Percentiles rank a stretch among this genome's conserved stretches.
Conservation (phyloP, 129 eudicot species). For the Artemisia tridentata region DNA sequence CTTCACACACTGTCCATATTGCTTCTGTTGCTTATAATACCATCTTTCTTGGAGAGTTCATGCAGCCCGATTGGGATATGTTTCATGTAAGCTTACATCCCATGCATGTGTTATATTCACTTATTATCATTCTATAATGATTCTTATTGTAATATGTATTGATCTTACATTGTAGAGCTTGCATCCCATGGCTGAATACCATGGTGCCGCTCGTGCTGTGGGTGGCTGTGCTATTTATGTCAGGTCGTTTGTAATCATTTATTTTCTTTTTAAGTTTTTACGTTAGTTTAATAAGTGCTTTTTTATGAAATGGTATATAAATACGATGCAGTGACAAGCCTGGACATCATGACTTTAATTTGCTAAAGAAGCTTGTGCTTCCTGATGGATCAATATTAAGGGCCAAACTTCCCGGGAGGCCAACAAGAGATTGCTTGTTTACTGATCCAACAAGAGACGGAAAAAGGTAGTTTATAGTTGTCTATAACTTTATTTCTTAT, state of each 20-base stretch:
- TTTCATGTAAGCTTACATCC: conserved; percentile 65
- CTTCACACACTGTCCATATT: conserved; percentile 95
- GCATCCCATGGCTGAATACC: conserved; percentile 96
- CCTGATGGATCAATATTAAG: conserved; percentile 89
- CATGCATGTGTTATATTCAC: neutral
- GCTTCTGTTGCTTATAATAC: conserved; percentile 94
- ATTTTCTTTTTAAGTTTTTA: neutral
- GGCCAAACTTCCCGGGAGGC: conserved; percentile 94
- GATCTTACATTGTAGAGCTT: conserved; percentile 46
- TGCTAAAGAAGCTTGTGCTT: conserved; percentile 78
- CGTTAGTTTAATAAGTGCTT: neutral
- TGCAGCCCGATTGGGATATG: conserved; percentile 99
- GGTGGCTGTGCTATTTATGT: conserved; percentile 97
- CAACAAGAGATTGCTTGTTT: conserved; percentile 89
- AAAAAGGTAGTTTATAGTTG: conserved; percentile 42
- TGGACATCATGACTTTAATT: conserved; percentile 80
- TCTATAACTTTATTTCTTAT: neutral
- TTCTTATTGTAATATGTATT: neutral
- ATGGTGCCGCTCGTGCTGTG: conserved; percentile 94
- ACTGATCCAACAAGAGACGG: conserved; percentile 85
- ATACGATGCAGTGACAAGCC: conserved; percentile 77
- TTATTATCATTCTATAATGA: neutral
- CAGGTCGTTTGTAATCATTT: conserved; percentile 41
- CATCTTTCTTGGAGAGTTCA: conserved; percentile 81
- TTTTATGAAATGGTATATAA: conserved; percentile 9